phyloP scores from a whole-genome alignment of 2,329 filamentous ascomycete species.

The Bertia moriformis region DNA sequence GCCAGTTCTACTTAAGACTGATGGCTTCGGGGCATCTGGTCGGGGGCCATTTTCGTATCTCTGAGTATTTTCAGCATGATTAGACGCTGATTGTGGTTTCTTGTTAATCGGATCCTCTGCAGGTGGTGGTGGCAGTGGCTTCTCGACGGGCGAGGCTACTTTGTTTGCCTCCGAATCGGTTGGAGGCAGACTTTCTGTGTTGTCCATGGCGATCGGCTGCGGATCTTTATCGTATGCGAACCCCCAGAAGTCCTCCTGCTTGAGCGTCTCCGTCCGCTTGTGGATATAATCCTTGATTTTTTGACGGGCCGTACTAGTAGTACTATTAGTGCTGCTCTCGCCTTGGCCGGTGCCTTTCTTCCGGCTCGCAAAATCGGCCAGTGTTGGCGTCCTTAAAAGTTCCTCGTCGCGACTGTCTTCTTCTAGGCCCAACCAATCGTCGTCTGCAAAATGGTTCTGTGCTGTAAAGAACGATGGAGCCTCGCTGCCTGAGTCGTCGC shows the following conservation, averaged over 20 bases:
- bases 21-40: no score
- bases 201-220: constrained; percentile 15
- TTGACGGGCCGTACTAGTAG: no score
- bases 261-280: constrained; percentile 22
- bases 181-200: constrained; percentile 10
- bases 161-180: constrained; percentile 6
- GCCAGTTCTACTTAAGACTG: not conserved
- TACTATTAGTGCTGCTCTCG: constrained; percentile 6
- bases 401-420: constrained; percentile 19
- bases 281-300: constrained; percentile 17
- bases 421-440: constrained; percentile 24
- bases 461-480: constrained; percentile 17
- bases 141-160: constrained; percentile 4
- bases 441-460: constrained; percentile 21
- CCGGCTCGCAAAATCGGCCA: constrained; percentile 4
- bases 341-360: constrained; percentile 9
- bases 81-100: not conserved
- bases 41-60: no score
- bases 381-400: constrained; percentile 20
- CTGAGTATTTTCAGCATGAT: no score
- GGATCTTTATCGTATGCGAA: constrained; percentile 24
- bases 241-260: constrained; percentile 26
- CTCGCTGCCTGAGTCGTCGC: constrained; percentile 4
- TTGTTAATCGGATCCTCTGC: not conserved
- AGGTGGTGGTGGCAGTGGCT: not conserved